These are phyloP conservation scores for Beauveria scarabaeidicola DNA, from an alignment of 2,329 filamentous ascomycete genomes.

Conservation along the genomic window DNA sequence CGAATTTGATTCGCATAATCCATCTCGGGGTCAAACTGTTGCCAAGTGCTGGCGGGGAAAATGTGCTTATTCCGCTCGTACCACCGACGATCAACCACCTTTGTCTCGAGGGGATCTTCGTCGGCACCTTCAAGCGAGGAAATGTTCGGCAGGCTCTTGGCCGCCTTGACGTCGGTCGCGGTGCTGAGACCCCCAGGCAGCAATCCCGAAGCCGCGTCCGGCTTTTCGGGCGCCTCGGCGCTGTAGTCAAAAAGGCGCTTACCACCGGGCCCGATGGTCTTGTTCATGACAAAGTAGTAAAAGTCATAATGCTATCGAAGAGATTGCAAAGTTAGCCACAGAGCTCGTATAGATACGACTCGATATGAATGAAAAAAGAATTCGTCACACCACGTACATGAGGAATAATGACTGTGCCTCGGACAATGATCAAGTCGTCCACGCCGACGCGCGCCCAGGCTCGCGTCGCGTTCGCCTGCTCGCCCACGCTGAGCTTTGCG, in stretches of 20 bases:
- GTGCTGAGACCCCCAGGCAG: constrained; percentile 23
- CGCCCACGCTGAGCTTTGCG: constrained; percentile 69
- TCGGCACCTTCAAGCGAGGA: constrained; percentile 56
- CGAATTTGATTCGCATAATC: constrained; percentile 72
- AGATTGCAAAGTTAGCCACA: constrained; percentile 16
- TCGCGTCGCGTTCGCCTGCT: constrained; percentile 53
- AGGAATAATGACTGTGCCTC: constrained; percentile 84
- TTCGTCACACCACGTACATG: constrained; percentile 56
- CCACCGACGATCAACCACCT: constrained; percentile 93
- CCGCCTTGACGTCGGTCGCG: constrained; percentile 24
- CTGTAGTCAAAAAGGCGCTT: constrained; percentile 69
- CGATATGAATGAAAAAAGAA: neutral
- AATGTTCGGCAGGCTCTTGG: constrained; percentile 36
- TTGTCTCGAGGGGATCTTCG: constrained; percentile 75
- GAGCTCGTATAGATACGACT: constrained; percentile 3
- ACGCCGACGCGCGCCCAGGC: constrained; percentile 93
- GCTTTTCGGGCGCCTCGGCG: constrained; percentile 34
- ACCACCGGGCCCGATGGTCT: constrained; percentile 64
- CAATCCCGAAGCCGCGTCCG: neutral
- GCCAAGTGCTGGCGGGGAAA: constrained; percentile 92
- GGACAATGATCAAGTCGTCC: constrained; percentile 89
- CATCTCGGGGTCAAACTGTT: constrained; percentile 83
- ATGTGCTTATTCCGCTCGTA: constrained; percentile 98
- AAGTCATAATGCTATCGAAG: constrained; percentile 79
- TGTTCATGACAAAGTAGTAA: constrained; percentile 94